phyloP scores from a whole-genome alignment of 805 yeast species.

The Wickerhamomyces bisporus region DNA sequence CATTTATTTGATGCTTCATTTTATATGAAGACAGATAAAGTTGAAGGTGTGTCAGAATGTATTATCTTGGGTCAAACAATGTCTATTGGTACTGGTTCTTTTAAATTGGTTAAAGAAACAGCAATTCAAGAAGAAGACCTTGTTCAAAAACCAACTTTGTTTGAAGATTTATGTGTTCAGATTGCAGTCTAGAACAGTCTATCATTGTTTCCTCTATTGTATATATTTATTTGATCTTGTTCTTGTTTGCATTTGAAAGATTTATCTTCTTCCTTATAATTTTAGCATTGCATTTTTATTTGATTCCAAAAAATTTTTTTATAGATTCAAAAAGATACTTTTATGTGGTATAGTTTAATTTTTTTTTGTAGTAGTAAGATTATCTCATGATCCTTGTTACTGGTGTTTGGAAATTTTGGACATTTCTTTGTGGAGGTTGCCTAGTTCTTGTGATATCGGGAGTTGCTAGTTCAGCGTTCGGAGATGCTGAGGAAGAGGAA shows the following conservation, averaged over 20 bases:
- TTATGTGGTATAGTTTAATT: background rate
- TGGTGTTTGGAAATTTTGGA: slow-evolving; percentile 21
- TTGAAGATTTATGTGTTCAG: slow-evolving; percentile 35
- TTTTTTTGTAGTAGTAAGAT: background rate
- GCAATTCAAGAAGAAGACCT: slow-evolving; percentile 39
- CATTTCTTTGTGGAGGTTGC: slow-evolving; percentile 10
- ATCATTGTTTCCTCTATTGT: background rate
- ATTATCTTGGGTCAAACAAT: slow-evolving; percentile 96
- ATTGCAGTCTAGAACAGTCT: slow-evolving; percentile 1
- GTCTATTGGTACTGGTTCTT: slow-evolving; percentile 96
- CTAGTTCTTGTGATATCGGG: slow-evolving; percentile 21
- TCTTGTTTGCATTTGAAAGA: background rate
- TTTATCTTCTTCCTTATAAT: background rate
- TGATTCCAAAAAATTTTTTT: background rate
- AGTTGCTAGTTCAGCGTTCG: slow-evolving; percentile 16
- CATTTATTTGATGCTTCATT: slow-evolving; percentile 97
- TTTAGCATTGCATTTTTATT: background rate
- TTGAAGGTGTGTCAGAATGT: slow-evolving; percentile 98
- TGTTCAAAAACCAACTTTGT: slow-evolving; percentile 39
- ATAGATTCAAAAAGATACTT: background rate
- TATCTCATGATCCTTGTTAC: slow-evolving; percentile 20
- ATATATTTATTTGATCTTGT: background rate
- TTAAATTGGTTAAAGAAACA: slow-evolving; percentile 69
- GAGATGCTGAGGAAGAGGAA: slow-evolving; percentile 3
- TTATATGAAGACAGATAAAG: slow-evolving; percentile 91